Evolutionary conservation across 2,329 filamentous ascomycete genomes (phyloP).

Genomic region (Aaosphaeria pasadenensis): DNA sequence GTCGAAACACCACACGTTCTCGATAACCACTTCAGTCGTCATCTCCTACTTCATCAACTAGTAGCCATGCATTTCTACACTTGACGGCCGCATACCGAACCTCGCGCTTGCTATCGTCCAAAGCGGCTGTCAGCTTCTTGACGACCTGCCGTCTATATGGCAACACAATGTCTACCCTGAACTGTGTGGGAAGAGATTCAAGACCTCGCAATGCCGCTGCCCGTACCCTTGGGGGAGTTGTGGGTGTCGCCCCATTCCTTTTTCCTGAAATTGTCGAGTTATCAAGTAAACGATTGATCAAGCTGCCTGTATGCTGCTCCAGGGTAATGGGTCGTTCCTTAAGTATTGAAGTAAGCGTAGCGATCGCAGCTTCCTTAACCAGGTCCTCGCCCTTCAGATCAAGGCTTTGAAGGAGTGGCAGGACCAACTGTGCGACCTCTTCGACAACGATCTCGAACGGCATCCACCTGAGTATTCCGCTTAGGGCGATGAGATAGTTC

Average conservation of each 20-base stretch:
- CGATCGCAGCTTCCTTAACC: conserved; percentile 60
- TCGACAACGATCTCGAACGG: conserved; percentile 59
- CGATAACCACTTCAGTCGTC: conserved; percentile 32
- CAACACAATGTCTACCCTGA: conserved; percentile 52
- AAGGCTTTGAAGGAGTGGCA: conserved; percentile 61
- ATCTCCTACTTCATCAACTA: conserved; percentile 58
- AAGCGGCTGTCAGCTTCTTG: conserved; percentile 50
- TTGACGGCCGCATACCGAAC: conserved; percentile 62
- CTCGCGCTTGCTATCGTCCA: conserved; percentile 63
- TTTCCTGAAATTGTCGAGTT: conserved; percentile 27
- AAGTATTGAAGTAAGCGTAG: conserved; percentile 57
- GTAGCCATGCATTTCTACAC: conserved; percentile 59
- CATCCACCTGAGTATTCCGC: conserved; percentile 59
- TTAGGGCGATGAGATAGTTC: conserved; percentile 62
- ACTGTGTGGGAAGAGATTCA: conserved; percentile 44
- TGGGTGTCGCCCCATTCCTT: background rate
- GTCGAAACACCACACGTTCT: too few species aligned
- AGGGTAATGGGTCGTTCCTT: conserved; percentile 53
- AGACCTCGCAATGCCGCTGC: conserved; percentile 49
- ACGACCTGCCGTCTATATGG: conserved; percentile 57
- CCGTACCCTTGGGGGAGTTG: conserved; percentile 43
- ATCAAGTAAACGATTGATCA: conserved; percentile 56
- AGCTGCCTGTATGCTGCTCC: conserved; percentile 55
- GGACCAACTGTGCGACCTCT: conserved; percentile 56
- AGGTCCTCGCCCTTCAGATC: conserved; percentile 52